Percentiles rank a stretch among this genome's conserved stretches.
These are phyloP conservation scores for Zarea fungicola DNA, from an alignment of 2,329 filamentous ascomycete species.

Conservation along the genomic window DNA sequence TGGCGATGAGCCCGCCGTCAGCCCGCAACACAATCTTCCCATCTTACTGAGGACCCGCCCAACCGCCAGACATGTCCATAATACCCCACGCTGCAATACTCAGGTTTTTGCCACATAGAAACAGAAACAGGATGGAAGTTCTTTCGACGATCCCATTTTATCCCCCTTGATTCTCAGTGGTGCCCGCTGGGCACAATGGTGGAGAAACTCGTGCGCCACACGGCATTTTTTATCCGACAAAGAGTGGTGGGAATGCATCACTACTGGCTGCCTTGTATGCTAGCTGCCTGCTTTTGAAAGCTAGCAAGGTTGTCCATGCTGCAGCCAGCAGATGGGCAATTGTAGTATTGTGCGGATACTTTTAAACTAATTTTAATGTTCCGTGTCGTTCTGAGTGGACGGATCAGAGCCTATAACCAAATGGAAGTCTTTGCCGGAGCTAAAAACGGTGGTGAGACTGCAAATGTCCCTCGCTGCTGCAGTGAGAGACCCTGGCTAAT, in stretches of 20 bases:
- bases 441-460: too few species aligned
- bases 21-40: not conserved
- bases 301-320: not conserved
- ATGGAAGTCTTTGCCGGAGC: too few species aligned
- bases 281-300: not conserved
- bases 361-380: too few species aligned
- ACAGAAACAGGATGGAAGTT: not conserved
- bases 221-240: constrained; percentile 9
- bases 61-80: too few species aligned
- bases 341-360: too few species aligned
- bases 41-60: too few species aligned
- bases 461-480: too few species aligned
- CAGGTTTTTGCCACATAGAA: not conserved
- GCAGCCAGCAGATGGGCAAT: too few species aligned
- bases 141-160: constrained; percentile 1
- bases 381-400: too few species aligned
- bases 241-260: not conserved
- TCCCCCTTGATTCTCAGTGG: constrained; percentile 5
- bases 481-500: too few species aligned
- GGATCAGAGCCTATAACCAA: too few species aligned
- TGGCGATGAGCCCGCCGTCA: not conserved
- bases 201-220: constrained; percentile 5
- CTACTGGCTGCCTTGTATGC: not conserved
- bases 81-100: not conserved
- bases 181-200: constrained; percentile 2